Evolutionary conservation across 495 filamentous ascomycete genomes (phyloP).

Genomic region (Hamigera avellanea): DNA sequence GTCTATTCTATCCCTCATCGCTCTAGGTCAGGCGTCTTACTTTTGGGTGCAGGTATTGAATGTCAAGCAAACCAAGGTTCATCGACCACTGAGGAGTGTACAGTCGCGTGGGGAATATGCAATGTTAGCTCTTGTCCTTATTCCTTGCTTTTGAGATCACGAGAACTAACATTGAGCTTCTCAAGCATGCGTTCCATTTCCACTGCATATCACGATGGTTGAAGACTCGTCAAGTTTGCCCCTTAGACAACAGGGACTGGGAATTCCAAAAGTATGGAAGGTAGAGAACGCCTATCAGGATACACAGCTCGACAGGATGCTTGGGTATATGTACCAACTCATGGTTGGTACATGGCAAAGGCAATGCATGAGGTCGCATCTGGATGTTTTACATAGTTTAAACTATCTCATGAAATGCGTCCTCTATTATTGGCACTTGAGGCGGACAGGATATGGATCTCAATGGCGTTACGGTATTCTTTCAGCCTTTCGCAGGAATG

Average conservation of each 20-base stretch:
- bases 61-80: conserved; percentile 99
- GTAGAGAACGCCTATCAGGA: conserved; percentile 22
- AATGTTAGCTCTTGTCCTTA: conserved; percentile 53
- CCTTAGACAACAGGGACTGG: conserved; percentile 97
- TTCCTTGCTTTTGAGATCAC: not conserved
- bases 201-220: conserved; percentile 99
- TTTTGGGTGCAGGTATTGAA: conserved; percentile 95
- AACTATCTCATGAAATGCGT: too few relatives aligned
- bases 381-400: too few relatives aligned
- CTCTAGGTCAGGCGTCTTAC: too few relatives aligned
- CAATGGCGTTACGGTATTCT: not conserved
- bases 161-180: conserved; percentile 2
- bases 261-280: conserved; percentile 98
- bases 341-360: too few relatives aligned
- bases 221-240: conserved; percentile 98
- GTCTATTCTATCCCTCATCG: too few relatives aligned
- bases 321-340: too few relatives aligned
- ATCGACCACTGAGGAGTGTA: conserved; percentile 94
- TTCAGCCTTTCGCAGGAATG: not conserved
- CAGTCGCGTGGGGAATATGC: conserved; percentile 98
- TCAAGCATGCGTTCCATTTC: conserved; percentile 97
- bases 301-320: too few relatives aligned
- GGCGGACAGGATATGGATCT: not conserved
- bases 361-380: too few relatives aligned
- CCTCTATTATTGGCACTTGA: not conserved